phyloP scores from a whole-genome alignment of 2,329 filamentous ascomycete genomes.

The Botryotinia globosa region DNA sequence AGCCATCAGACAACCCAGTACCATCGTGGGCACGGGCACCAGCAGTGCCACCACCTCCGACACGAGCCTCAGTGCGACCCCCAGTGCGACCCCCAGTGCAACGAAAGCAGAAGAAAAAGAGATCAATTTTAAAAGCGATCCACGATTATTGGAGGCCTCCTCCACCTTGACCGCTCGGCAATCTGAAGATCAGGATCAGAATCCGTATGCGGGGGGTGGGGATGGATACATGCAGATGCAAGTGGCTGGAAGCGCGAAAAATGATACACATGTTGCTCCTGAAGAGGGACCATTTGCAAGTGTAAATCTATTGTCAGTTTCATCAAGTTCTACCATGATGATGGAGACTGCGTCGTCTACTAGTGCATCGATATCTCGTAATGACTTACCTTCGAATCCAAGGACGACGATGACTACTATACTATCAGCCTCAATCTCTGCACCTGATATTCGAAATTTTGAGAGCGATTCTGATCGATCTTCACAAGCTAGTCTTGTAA shows the following conservation, averaged over 20 bases:
- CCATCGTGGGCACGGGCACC: background rate
- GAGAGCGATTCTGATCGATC: background rate
- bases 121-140: background rate
- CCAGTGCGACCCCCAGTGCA: background rate
- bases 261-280: background rate
- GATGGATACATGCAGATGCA: background rate
- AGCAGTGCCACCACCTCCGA: background rate
- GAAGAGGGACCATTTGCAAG: too few relatives aligned
- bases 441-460: background rate
- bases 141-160: background rate
- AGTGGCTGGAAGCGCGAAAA: background rate
- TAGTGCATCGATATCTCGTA: background rate
- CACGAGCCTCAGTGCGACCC: background rate
- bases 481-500: background rate
- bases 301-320: too few relatives aligned
- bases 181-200: background rate
- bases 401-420: background rate
- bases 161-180: background rate
- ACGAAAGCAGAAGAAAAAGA: background rate
- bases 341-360: too few relatives aligned
- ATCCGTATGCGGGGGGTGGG: background rate
- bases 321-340: background rate
- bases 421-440: background rate
- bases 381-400: background rate
- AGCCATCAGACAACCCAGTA: background rate